Evolutionary conservation across 1,284 basidiomycete species (phyloP), one percentile per base, ranked within the genome.

Genomic region (Jaminaea rosea): DNA sequence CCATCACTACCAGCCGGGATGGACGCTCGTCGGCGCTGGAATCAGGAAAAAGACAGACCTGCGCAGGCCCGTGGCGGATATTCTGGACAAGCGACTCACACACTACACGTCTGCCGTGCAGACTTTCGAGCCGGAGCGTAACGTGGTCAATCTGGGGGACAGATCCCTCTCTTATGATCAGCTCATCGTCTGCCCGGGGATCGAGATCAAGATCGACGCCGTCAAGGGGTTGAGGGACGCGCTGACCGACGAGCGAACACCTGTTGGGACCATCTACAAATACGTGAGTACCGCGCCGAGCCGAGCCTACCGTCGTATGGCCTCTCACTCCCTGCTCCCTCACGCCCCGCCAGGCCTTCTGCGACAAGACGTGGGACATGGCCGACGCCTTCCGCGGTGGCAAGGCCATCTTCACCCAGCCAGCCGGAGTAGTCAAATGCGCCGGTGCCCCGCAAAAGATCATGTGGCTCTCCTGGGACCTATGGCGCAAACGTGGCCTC

Each of bases 381-480:
- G 60, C 67, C 42, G 46, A 84, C 0, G 88, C 79, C 8, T 80
- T 92, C 58, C 81, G 84, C 47, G 78, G 79, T 4, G 90, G 89
- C n/a, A 83, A 84, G 49, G 91, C 92, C 1, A 81, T 98, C 67
- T 97, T 98, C 77, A 97, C 93, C 0, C 93, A 97, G 74, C 93
- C 92, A 26, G 83, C 85, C n/a, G 90, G 92, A 21, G 78, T 89
- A 23, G 82, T 98, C 75, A 97, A 97, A 77, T 97, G 92, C 73
- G 87, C 91, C 49, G 93, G 92, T 75, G 90, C 76, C 24, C 76
- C 76, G 59, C 78, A 75, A 52, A 76, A 75, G 55, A 67, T 69
- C 46, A 65, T 67, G 67, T 70, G 63, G 65, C 37, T 66, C 17
- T 63, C 64, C 0, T 39, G 63, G 13, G 65, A 69, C 52, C 52